Conservation (phyloP, 2,329 filamentous ascomycete species). For the Arthrobotrys conoides region DNA sequence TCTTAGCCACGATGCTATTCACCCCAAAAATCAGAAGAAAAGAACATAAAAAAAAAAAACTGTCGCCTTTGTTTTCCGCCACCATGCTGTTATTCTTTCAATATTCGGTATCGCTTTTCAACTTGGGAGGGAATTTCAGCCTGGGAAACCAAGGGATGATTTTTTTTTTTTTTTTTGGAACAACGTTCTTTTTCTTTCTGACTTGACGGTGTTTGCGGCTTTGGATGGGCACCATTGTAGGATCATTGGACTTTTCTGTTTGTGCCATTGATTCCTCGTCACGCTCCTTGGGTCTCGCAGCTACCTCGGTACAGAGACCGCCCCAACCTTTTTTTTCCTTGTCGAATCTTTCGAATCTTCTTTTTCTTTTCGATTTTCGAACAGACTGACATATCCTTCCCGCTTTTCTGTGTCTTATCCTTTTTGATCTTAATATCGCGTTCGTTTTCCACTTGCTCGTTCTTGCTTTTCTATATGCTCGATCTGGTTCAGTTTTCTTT, state of each 20-base stretch:
- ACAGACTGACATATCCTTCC: slow-evolving; percentile 47
- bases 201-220: slow-evolving; percentile 47
- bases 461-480: slow-evolving; percentile 13
- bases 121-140: slow-evolving; percentile 57
- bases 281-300: slow-evolving; percentile 62
- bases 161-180: slow-evolving; percentile 46
- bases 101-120: slow-evolving; percentile 41
- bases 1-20: slow-evolving; percentile 51
- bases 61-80: slow-evolving; percentile 41
- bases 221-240: slow-evolving; percentile 57
- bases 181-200: slow-evolving; percentile 21
- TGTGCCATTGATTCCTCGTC: slow-evolving; percentile 26
- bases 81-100: slow-evolving; percentile 53
- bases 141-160: slow-evolving; percentile 53
- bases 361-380: slow-evolving; percentile 14
- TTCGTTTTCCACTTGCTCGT: background rate
- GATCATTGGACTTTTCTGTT: slow-evolving; percentile 21
- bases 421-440: slow-evolving; percentile 10
- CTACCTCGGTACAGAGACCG: slow-evolving; percentile 61
- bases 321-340: slow-evolving; percentile 24
- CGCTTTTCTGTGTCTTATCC: background rate
- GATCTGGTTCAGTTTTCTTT: background rate
- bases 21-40: slow-evolving; percentile 16
- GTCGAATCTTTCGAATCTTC: slow-evolving; percentile 6
- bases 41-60: slow-evolving; percentile 16